Conservation (phyloP, 305 asterid genomes). For the Fraxinus greggii region DNA sequence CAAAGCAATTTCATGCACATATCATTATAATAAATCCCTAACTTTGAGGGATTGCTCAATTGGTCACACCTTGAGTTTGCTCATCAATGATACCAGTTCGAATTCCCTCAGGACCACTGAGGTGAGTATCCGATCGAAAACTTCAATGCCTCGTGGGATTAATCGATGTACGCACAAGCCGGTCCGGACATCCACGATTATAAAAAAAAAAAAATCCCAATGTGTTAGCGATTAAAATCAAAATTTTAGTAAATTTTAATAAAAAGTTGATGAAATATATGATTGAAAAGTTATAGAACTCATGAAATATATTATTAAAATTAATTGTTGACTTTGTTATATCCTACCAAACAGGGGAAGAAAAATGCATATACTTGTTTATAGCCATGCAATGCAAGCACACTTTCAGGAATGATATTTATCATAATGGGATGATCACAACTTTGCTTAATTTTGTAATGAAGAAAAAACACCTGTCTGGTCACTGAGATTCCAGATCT, state of each 20-base stretch:
- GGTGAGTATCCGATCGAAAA: too few relatives aligned
- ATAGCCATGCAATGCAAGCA: constrained; percentile 14
- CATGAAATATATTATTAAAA: too few relatives aligned
- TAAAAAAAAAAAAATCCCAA: too few relatives aligned
- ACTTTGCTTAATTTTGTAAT: constrained; percentile 5
- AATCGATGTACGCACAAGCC: too few relatives aligned
- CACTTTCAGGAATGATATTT: neutral
- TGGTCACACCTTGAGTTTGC: too few relatives aligned
- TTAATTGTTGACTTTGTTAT: neutral
- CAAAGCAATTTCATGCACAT: neutral
- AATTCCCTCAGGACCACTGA: too few relatives aligned
- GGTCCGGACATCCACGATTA: too few relatives aligned
- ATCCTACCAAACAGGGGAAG: neutral
- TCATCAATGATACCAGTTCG: too few relatives aligned
- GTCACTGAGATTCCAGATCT: constrained; percentile 25
- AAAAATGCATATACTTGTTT: constrained; percentile 9
- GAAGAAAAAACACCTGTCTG: constrained; percentile 21
- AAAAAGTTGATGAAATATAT: neutral
- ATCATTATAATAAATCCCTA: neutral
- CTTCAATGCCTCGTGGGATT: too few relatives aligned
- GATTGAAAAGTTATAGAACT: neutral
- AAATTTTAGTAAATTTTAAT: too few relatives aligned
- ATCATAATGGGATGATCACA: constrained; percentile 5
- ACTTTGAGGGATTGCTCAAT: too few relatives aligned
- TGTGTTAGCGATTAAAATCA: neutral